Conservation (phyloP, 768 basidiomycete species). For the Chiua virens region DNA sequence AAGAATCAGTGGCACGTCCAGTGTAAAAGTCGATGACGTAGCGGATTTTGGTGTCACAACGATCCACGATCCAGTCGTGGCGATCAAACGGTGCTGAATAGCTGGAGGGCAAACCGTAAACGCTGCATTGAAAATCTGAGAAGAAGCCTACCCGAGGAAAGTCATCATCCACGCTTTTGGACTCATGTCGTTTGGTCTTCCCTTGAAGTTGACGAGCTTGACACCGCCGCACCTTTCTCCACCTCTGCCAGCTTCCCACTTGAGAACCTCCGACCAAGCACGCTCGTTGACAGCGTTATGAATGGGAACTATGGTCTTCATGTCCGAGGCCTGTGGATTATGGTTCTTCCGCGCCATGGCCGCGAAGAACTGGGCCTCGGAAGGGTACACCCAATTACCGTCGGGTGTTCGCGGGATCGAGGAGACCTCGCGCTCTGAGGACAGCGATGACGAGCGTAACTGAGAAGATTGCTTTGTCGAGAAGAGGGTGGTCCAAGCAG, state of each 20-base stretch:
- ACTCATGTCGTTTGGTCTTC: slow-evolving; percentile 75
- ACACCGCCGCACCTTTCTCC: slow-evolving; percentile 80
- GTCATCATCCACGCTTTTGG: slow-evolving; percentile 81
- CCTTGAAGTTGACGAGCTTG: slow-evolving; percentile 88
- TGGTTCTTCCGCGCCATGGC: slow-evolving; percentile 96
- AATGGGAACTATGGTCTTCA: slow-evolving; percentile 95
- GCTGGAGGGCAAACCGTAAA: slow-evolving; percentile 41
- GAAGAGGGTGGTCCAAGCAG: slow-evolving; percentile 41
- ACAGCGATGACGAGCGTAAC: slow-evolving; percentile 40
- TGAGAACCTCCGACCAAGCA: slow-evolving; percentile 79
- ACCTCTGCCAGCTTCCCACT: slow-evolving; percentile 82
- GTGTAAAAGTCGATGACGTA: slow-evolving; percentile 99
- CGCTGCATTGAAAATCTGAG: neutral
- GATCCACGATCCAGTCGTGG: slow-evolving; percentile 96
- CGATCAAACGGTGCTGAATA: slow-evolving; percentile 94
- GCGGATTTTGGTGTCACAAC: slow-evolving; percentile 84
- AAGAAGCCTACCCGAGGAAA: slow-evolving; percentile 72
- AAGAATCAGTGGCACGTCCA: slow-evolving; percentile 53
- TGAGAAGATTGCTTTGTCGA: slow-evolving; percentile 9
- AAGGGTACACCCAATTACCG: slow-evolving; percentile 95
- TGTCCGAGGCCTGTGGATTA: slow-evolving; percentile 82
- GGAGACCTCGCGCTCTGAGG: slow-evolving; percentile 76
- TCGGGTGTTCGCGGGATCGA: slow-evolving; percentile 78
- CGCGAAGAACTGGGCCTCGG: slow-evolving; percentile 97
- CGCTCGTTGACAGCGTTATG: slow-evolving; percentile 99